phyloP scores from a whole-genome alignment of 192 early-diverging fungal genomes.

The Piromyces finnis region DNA sequence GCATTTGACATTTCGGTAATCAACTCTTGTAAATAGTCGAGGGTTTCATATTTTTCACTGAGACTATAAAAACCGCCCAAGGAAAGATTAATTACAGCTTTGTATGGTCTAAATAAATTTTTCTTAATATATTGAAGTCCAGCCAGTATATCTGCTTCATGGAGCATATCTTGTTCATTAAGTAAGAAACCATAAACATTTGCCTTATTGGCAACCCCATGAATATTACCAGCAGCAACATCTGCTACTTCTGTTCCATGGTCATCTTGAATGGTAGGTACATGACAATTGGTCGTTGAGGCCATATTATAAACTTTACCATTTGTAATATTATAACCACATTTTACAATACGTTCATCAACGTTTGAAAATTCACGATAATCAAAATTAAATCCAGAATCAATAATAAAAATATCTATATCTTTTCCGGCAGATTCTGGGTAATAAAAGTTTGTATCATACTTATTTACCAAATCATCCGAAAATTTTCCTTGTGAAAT shows the following conservation, averaged over 20 bases:
- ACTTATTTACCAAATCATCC: background rate
- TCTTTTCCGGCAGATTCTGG: background rate
- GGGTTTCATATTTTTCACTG: background rate
- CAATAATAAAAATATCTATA: background rate
- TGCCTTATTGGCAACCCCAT: background rate
- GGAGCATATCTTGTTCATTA: background rate
- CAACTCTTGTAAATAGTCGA: background rate
- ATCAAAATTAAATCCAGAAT: background rate
- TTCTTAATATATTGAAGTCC: background rate
- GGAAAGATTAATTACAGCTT: background rate
- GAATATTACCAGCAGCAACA: background rate
- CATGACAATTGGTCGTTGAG: background rate
- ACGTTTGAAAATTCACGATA: background rate
- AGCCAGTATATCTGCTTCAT: background rate
- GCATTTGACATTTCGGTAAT: background rate
- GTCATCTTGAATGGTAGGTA: background rate
- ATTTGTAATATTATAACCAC: background rate
- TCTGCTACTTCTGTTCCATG: background rate
- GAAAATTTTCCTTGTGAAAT: background rate
- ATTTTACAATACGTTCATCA: background rate
- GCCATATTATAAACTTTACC: background rate
- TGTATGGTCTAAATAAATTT: background rate
- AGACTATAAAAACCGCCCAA: background rate
- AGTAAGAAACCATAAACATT: background rate
- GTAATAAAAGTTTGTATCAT: background rate